Percentiles rank a stretch among this genome's conserved stretches.
Evolutionary conservation across 2,329 filamentous ascomycete species (phyloP).

Genomic region (Aureobasidium melanogenum): DNA sequence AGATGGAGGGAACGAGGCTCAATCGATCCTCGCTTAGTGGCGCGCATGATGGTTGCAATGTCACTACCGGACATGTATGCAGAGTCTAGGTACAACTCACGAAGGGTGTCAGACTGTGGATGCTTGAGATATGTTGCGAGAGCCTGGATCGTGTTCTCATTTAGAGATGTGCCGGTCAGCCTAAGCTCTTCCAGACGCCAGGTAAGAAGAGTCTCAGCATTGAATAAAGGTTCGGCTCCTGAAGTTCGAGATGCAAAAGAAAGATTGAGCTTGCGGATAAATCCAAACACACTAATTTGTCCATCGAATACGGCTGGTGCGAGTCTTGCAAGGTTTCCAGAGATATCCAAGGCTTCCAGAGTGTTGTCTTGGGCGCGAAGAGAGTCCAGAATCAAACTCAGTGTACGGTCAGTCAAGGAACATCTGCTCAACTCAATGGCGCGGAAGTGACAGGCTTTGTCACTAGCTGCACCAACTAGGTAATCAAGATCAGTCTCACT

Average conservation of each 20-base stretch:
- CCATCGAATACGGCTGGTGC: constrained; percentile 56
- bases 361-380: constrained; percentile 57
- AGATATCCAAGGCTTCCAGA: constrained; percentile 58
- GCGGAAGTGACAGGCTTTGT: constrained; percentile 55
- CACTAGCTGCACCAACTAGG: constrained; percentile 58
- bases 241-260: constrained; percentile 57
- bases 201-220: constrained; percentile 55
- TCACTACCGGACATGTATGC: constrained; percentile 57
- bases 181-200: constrained; percentile 60
- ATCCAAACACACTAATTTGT: constrained; percentile 58
- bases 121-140: constrained; percentile 50
- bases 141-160: constrained; percentile 55
- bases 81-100: constrained; percentile 56
- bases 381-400: constrained; percentile 55
- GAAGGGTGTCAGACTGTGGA: constrained; percentile 48
- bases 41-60: constrained; percentile 55
- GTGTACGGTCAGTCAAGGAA: constrained; percentile 47
- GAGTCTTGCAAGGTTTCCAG: constrained; percentile 56
- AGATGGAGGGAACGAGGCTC: constrained; percentile 52
- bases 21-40: constrained; percentile 46
- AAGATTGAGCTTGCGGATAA: constrained; percentile 56
- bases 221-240: constrained; percentile 54
- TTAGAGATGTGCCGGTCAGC: constrained; percentile 54
- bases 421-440: constrained; percentile 60
- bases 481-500: constrained; percentile 62